Conservation (phyloP, 2,329 filamentous ascomycete species). For the Apiospora phragmitis region DNA sequence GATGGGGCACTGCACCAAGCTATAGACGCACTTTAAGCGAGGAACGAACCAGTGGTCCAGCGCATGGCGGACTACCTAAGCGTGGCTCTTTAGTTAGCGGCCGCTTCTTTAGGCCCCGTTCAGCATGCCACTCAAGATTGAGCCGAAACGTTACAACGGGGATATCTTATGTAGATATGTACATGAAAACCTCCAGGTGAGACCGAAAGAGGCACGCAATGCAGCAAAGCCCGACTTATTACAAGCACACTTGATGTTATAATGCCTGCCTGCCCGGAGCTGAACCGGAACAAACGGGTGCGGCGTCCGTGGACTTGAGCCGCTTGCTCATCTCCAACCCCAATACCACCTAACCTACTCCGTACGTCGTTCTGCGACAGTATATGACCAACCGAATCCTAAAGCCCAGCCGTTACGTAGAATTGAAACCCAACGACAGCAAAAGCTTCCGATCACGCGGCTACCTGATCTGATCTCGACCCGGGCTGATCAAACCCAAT, state of each 20-base stretch:
- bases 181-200: background rate
- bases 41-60: conserved; percentile 6
- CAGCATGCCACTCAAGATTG: background rate
- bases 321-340: background rate
- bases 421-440: background rate
- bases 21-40: background rate
- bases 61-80: background rate
- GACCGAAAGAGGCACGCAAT: background rate
- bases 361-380: background rate
- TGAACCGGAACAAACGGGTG: background rate
- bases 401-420: background rate
- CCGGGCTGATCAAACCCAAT: background rate
- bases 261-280: background rate
- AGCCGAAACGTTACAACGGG: background rate
- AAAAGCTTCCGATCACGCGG: conserved; percentile 3
- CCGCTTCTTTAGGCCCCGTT: background rate
- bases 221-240: background rate
- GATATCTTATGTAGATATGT: background rate
- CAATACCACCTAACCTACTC: background rate
- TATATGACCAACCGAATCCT: background rate
- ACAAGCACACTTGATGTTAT: background rate
- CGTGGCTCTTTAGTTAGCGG: background rate
- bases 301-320: background rate
- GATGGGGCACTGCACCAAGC: background rate
- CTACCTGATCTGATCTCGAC: conserved; percentile 4